Evolutionary conservation across 495 filamentous ascomycete species (phyloP).

Genomic region (Hypoxylon crocopeplum): DNA sequence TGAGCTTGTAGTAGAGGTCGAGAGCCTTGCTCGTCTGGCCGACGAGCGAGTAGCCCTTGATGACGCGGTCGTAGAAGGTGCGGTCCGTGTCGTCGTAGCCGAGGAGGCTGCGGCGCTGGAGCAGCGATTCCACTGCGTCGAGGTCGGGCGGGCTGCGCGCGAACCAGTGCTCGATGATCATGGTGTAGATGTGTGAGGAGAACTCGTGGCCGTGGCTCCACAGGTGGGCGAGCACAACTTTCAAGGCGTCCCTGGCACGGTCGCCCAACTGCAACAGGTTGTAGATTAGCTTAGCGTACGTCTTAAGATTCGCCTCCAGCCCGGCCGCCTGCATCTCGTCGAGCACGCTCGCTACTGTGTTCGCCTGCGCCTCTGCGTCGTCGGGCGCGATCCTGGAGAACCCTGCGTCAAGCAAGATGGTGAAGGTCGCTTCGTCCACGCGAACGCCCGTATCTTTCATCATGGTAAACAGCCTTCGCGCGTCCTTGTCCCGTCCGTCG

Average conservation of each 20-base stretch:
- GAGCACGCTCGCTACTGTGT: constrained; percentile 51
- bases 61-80: constrained; percentile 71
- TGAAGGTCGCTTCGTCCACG: constrained; percentile 51
- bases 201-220: constrained; percentile 55
- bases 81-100: constrained; percentile 55
- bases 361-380: constrained; percentile 41
- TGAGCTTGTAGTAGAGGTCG: constrained; percentile 54
- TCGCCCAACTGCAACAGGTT: constrained; percentile 57
- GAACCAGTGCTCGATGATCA: constrained; percentile 74
- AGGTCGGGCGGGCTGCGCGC: constrained; percentile 61
- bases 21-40: constrained; percentile 60
- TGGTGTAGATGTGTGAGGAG: constrained; percentile 70
- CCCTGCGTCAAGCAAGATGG: constrained; percentile 50
- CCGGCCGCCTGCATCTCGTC: constrained; percentile 58
- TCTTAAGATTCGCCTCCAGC: constrained; percentile 60
- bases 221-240: constrained; percentile 68
- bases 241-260: constrained; percentile 56
- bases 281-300: constrained; percentile 70
- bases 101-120: constrained; percentile 51
- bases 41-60: constrained; percentile 64
- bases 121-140: constrained; percentile 60
- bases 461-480: constrained; percentile 49
- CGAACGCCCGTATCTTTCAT: constrained; percentile 46
- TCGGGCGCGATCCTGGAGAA: constrained; percentile 32
- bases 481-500: constrained; percentile 42